Evolutionary conservation across 371 early-diverging fungal genomes (phyloP), one percentile per base, ranked within the genome.

Genomic region (Actinomucor elegans): DNA sequence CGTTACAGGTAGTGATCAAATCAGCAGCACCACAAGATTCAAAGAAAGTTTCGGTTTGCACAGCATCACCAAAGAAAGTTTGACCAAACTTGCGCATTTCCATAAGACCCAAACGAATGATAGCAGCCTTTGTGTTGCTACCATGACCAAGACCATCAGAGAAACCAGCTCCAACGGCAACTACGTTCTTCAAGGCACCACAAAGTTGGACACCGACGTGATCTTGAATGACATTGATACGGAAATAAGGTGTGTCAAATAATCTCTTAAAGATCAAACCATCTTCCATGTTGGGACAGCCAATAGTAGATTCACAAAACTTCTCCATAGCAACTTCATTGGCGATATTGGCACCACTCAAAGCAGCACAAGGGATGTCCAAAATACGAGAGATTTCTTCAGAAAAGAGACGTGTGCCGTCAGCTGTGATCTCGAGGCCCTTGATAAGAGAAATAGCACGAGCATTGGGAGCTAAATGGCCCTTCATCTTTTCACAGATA

Each of bases 271-370:
- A 90, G 31, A 90, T 52, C 17, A 85, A 74, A 27, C 91, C 97
- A 57, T 94, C 89, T 26, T 75, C 77, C 26, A 61, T 31, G 44
- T 80, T 71, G 18, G 64, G 52, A 73, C 89, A 97, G 34, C 93
- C 97, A 56, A 97, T 87, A 0, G 99, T 99, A 4, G 94, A 88
- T 70, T 99, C 99, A 70, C 93, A 93, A 67, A 98, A 94, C 64
- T 91, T 77, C 55, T 94, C 95, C 63, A 82, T 77, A 2, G 99
- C 98, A 21, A 99, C 94, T 62, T 99, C 99, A 52, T 80, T 84
- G 24, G 99, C 99, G 73, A 99, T 98, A 77, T 99, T 99, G 47
- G 99, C 99, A 36, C 99, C 99, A 84, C 92, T 94, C 36, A 98
- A 71, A 24, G 91, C 90, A 48, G 85, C 79, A 42, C 91, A 84